A percentile compares a stretch with the other conserved stretches of the same genome.
Evolutionary conservation across 2,329 filamentous ascomycete species (phyloP).

Genomic region (Fusarium pseudonygamai): DNA sequence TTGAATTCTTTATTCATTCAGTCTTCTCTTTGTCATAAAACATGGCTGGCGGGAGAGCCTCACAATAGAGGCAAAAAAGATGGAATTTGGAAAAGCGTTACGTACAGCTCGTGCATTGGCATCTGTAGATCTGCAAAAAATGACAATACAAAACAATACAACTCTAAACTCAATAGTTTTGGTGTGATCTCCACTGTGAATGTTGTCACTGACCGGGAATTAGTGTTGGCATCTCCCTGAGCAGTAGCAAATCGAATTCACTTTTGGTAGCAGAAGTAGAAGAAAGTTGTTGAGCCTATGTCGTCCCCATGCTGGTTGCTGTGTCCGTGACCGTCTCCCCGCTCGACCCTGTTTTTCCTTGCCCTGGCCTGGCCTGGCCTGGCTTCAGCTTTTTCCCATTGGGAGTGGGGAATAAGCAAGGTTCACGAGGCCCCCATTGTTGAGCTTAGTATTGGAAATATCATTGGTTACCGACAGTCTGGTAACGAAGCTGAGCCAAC

Average conservation of each 20-base stretch:
- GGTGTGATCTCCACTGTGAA: neutral
- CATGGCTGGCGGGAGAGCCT: neutral
- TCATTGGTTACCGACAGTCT: constrained; percentile 30
- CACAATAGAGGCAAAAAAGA: neutral
- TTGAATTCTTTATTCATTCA: neutral
- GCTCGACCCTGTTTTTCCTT: neutral
- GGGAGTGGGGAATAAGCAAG: constrained; percentile 9
- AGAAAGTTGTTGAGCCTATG: neutral
- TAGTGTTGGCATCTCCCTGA: neutral
- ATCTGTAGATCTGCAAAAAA: constrained; percentile 19
- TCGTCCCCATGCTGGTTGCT: neutral
- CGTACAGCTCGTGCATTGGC: constrained; percentile 15
- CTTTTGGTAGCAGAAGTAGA: neutral
- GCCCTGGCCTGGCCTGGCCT: neutral
- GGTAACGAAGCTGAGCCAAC: constrained; percentile 34
- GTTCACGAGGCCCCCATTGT: constrained; percentile 16
- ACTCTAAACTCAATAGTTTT: constrained; percentile 1
- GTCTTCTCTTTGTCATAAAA: neutral
- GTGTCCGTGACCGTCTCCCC: neutral
- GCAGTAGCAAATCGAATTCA: constrained; percentile 1
- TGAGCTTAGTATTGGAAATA: neutral
- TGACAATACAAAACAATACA: constrained; percentile 13
- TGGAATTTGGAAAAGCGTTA: neutral
- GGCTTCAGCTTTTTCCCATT: neutral
- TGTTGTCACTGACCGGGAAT: neutral